Evolutionary conservation across 2,329 filamentous ascomycete species (phyloP).

Genomic region (Phialophora macrospora): DNA sequence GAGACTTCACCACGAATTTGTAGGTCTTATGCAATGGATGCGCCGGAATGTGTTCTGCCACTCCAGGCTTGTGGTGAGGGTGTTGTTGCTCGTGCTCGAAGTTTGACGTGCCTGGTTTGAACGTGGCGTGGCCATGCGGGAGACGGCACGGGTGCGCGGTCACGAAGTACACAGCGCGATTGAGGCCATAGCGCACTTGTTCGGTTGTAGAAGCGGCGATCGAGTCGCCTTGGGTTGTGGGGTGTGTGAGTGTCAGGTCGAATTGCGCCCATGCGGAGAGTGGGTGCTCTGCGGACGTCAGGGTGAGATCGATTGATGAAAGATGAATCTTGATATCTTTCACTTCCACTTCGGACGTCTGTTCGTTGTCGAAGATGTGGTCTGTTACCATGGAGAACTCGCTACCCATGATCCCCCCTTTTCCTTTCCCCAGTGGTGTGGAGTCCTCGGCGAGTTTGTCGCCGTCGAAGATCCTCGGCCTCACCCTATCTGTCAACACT

Average conservation of each 20-base stretch:
- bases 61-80: slow-evolving; percentile 23
- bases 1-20: slow-evolving; percentile 32
- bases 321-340: slow-evolving; percentile 41
- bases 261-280: slow-evolving; percentile 35
- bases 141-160: slow-evolving; percentile 59
- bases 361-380: slow-evolving; percentile 28
- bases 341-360: slow-evolving; percentile 32
- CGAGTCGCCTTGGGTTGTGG: slow-evolving; percentile 41
- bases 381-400: slow-evolving; percentile 49
- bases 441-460: slow-evolving; percentile 48
- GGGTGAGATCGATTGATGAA: slow-evolving; percentile 23
- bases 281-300: slow-evolving; percentile 27
- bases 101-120: slow-evolving; percentile 21
- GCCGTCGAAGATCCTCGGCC: slow-evolving; percentile 53
- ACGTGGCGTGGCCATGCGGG: slow-evolving; percentile 45
- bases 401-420: slow-evolving; percentile 46
- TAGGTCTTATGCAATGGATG: slow-evolving; percentile 38
- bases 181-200: slow-evolving; percentile 48
- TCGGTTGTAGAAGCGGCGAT: slow-evolving; percentile 32
- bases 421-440: slow-evolving; percentile 46
- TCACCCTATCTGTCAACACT: slow-evolving; percentile 39
- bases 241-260: slow-evolving; percentile 27
- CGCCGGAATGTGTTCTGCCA: slow-evolving; percentile 35
- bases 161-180: slow-evolving; percentile 60
- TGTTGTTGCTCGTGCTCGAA: slow-evolving; percentile 25